Percentiles rank a stretch among this genome's conserved stretches.
phyloP scores from a whole-genome alignment of 2,329 filamentous ascomycete species.

The Ophiostoma tasmaniense region DNA sequence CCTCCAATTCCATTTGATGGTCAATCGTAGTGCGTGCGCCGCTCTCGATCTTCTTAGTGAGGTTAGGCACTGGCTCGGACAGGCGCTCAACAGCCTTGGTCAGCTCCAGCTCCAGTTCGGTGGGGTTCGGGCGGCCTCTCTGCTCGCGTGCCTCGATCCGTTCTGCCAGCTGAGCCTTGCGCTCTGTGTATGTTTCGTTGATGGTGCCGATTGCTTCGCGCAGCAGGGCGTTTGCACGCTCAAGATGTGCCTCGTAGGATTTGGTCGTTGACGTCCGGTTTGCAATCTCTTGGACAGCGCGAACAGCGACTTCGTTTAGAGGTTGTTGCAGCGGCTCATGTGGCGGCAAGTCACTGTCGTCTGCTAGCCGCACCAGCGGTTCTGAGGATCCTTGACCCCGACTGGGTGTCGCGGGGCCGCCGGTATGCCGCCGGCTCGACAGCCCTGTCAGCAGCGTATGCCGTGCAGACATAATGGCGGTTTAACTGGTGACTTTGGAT shows the following conservation, averaged over 20 bases:
- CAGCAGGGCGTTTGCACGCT: slow-evolving; percentile 36
- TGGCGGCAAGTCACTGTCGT: slow-evolving; percentile 34
- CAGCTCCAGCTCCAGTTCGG: slow-evolving; percentile 24
- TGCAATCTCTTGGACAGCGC: slow-evolving; percentile 36
- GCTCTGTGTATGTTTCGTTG: slow-evolving; percentile 37
- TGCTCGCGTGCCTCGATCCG: slow-evolving; percentile 31
- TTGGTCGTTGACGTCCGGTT: slow-evolving; percentile 33
- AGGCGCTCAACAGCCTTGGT: slow-evolving; percentile 33
- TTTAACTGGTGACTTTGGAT: not conserved
- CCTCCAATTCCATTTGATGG: slow-evolving; percentile 40
- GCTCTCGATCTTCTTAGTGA: slow-evolving; percentile 40
- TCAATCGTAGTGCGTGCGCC: slow-evolving; percentile 44
- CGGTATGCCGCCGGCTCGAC: slow-evolving; percentile 3
- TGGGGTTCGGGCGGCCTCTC: slow-evolving; percentile 20
- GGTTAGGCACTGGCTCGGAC: slow-evolving; percentile 31
- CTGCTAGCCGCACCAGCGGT: slow-evolving; percentile 16
- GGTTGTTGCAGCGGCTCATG: slow-evolving; percentile 43
- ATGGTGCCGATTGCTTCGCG: slow-evolving; percentile 36
- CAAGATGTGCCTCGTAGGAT: slow-evolving; percentile 40
- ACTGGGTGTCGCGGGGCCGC: not conserved
- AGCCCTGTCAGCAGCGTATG: slow-evolving; percentile 17
- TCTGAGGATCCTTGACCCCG: not conserved
- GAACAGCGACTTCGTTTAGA: slow-evolving; percentile 33
- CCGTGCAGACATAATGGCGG: slow-evolving; percentile 10
- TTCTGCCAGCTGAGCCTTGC: slow-evolving; percentile 29